A percentile compares a stretch with the other conserved stretches of the same genome.
Conservation (phyloP, 2,329 filamentous ascomycete genomes). For the Colletotrichum neosansevieriae region DNA sequence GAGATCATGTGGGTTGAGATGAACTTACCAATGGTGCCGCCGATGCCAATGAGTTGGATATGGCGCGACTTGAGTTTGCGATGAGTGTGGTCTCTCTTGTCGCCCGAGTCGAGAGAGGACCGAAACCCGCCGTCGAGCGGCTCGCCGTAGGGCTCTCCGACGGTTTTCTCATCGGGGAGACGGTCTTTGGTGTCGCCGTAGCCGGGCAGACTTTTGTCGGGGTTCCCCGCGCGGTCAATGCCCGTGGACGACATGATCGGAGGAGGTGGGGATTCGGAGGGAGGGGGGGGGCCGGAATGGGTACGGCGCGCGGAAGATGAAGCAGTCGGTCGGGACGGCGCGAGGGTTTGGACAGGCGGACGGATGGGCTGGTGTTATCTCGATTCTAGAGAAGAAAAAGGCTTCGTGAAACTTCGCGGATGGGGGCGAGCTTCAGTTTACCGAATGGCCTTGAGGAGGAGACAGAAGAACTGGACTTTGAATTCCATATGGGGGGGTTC, state of each 20-base stretch:
- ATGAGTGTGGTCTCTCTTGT: constrained; percentile 58
- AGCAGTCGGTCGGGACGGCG: constrained; percentile 1
- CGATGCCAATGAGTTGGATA: constrained; percentile 72
- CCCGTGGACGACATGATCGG: constrained; percentile 43
- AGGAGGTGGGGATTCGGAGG: background rate
- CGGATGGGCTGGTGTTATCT: background rate
- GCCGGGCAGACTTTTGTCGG: constrained; percentile 18
- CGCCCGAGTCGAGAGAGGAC: constrained; percentile 29
- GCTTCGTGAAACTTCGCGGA: constrained; percentile 9
- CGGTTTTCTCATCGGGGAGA: constrained; percentile 28
- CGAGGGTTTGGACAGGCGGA: background rate
- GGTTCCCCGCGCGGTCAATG: constrained; percentile 40
- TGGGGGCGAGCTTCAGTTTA: constrained; percentile 29
- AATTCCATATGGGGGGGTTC: constrained; percentile 45
- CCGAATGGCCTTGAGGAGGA: constrained; percentile 45
- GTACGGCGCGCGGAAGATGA: background rate
- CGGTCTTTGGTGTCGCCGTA: constrained; percentile 25
- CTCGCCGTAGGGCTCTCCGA: constrained; percentile 30
- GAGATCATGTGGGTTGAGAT: constrained; percentile 58
- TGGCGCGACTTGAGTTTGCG: constrained; percentile 67
- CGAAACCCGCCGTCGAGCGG: constrained; percentile 26
- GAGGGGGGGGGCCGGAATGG: background rate
- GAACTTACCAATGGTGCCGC: constrained; percentile 73
- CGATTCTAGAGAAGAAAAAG: background rate
- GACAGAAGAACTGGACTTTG: constrained; percentile 44